These are phyloP conservation scores for Populus tremula DNA, from an alignment of 345 rosid species.

Conservation along the genomic window DNA sequence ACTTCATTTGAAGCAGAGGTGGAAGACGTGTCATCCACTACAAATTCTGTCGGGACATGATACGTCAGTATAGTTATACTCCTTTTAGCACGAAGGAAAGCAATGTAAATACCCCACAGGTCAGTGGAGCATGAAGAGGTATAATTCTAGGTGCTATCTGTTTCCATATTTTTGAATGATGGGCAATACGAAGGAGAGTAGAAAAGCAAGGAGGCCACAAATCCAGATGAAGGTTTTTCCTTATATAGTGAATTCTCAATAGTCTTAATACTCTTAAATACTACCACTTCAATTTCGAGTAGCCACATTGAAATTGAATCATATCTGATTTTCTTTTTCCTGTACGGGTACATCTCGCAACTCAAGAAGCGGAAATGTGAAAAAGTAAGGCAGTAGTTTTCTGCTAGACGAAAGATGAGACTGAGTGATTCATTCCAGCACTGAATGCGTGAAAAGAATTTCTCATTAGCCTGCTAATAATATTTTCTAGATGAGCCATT, in stretches of 20 bases:
- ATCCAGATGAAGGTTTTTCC: conserved; percentile 1
- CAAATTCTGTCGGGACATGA: conserved; percentile 28
- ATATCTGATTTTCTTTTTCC: background rate
- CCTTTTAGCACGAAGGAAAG: background rate
- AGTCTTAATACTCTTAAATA: background rate
- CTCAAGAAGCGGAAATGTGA: background rate
- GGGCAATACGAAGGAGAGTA: conserved; percentile 1
- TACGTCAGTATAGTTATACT: conserved; percentile 7
- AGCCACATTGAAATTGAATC: background rate
- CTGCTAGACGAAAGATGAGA: too few relatives aligned
- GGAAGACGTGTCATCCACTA: conserved; percentile 11
- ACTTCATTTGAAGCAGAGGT: conserved; percentile 11
- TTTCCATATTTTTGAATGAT: conserved; percentile 7
- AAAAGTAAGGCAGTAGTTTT: too few relatives aligned
- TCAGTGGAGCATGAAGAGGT: conserved; percentile 17
- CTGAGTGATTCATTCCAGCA: background rate
- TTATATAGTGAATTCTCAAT: background rate
- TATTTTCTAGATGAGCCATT: background rate
- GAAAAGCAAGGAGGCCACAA: conserved; percentile 15
- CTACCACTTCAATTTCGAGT: background rate
- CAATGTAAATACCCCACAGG: conserved; percentile 28
- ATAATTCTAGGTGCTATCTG: background rate
- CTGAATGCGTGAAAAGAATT: background rate
- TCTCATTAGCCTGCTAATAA: background rate
- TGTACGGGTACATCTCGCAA: background rate